Evolutionary conservation across 768 basidiomycete genomes (phyloP).

Genomic region (Russula sp.): DNA sequence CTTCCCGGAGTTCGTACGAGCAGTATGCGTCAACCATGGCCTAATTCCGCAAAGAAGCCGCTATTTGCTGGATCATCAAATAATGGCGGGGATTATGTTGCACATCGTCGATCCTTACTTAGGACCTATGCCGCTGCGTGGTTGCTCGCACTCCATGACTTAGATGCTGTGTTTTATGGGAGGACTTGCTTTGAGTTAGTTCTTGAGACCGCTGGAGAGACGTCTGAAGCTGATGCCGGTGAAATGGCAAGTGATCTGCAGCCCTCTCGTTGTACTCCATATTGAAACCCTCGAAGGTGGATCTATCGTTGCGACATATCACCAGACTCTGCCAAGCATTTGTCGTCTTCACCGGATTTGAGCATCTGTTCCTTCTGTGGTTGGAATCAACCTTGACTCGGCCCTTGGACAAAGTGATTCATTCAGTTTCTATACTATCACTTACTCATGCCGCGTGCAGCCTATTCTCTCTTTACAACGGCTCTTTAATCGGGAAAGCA

Average conservation of each 20-base stretch:
- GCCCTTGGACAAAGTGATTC: constrained; percentile 35
- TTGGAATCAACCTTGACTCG: constrained; percentile 39
- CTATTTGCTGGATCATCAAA: constrained; percentile 35
- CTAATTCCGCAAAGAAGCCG: constrained; percentile 31
- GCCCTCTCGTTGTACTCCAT: neutral
- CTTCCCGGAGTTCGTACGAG: constrained; percentile 59
- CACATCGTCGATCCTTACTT: constrained; percentile 47
- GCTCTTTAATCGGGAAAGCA: constrained; percentile 49
- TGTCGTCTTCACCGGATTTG: constrained; percentile 50
- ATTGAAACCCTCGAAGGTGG: neutral
- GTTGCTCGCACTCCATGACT: constrained; percentile 62
- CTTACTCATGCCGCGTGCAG: constrained; percentile 28
- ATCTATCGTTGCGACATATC: constrained; percentile 38
- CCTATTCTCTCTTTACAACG: constrained; percentile 46
- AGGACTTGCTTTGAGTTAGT: constrained; percentile 47
- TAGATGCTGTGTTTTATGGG: constrained; percentile 47
- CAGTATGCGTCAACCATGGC: constrained; percentile 48
- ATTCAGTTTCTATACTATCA: neutral
- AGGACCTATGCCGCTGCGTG: constrained; percentile 54
- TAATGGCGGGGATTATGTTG: constrained; percentile 67
- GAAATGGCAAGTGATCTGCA: constrained; percentile 6
- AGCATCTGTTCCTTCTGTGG: constrained; percentile 54
- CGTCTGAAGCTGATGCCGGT: neutral
- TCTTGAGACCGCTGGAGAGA: constrained; percentile 37
- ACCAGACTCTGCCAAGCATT: constrained; percentile 46